phyloP scores from a whole-genome alignment of 306 rosid species.

The Ormosia emarginata region DNA sequence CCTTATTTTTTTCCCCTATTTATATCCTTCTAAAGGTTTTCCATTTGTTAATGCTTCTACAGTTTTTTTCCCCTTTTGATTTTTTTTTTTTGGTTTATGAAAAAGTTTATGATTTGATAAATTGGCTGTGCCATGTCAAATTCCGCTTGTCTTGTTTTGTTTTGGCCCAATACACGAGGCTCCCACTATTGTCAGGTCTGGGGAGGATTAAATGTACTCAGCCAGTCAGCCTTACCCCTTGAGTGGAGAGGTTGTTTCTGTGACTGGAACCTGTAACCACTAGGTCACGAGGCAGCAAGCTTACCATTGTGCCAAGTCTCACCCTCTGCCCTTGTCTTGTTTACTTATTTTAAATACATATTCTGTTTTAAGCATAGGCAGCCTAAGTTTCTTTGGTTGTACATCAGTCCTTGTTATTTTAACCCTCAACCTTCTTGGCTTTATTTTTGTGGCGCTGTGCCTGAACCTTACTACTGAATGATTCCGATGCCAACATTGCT shows the following conservation, averaged over 20 bases:
- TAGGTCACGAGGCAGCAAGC: background rate
- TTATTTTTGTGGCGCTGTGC: too few species aligned
- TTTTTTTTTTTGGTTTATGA: too few species aligned
- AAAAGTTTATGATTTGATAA: too few species aligned
- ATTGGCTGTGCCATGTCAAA: too few species aligned
- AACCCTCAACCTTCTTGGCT: background rate
- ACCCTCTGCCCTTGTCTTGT: background rate
- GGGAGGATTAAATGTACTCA: background rate
- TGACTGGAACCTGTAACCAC: background rate
- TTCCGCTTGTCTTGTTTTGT: too few species aligned
- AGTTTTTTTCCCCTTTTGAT: too few species aligned
- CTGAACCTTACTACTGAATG: background rate
- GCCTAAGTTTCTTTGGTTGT: background rate
- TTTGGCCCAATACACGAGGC: background rate
- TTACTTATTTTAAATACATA: background rate
- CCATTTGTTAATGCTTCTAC: too few species aligned
- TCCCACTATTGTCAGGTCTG: background rate
- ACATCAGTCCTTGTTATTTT: background rate
- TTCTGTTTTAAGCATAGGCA: background rate
- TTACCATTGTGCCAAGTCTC: background rate
- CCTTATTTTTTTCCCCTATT: too few species aligned
- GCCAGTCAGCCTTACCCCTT: background rate
- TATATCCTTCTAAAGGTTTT: too few species aligned
- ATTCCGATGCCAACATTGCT: background rate
- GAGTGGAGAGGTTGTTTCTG: background rate